Evolutionary conservation across 306 rosid genomes (phyloP).

Genomic region (Dalbergia oliveri): DNA sequence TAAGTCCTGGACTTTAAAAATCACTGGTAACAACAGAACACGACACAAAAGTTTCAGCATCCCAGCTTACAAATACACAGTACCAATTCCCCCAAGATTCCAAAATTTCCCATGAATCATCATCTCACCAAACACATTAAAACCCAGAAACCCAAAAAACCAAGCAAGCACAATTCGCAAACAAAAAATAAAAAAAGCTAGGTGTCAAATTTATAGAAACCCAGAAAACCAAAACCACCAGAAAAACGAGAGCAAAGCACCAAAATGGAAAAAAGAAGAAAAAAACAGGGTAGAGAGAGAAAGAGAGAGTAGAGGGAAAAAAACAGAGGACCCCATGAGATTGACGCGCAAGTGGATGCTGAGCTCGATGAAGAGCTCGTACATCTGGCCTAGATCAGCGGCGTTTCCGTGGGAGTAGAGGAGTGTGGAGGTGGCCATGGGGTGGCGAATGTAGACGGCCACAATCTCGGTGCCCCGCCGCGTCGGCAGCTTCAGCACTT

Average conservation of each 20-base stretch:
- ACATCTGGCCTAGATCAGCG: constrained; percentile 99
- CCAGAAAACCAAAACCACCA: constrained; percentile 22
- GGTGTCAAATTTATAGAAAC: constrained; percentile 21
- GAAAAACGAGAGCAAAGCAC: constrained; percentile 4
- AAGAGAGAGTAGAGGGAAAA: neutral
- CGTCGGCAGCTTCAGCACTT: constrained; percentile 76
- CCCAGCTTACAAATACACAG: constrained; percentile 31
- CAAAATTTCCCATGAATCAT: constrained; percentile 8
- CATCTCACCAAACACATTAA: constrained; percentile 1
- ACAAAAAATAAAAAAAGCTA: neutral
- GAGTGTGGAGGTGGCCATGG: constrained; percentile 87
- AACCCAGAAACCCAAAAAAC: constrained; percentile 30
- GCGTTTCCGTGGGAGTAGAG: constrained; percentile 98
- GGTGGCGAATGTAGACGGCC: constrained; percentile 83
- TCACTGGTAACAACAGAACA: constrained; percentile 1
- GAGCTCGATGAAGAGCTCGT: constrained; percentile 87
- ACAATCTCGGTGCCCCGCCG: constrained; percentile 84
- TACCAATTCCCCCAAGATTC: neutral
- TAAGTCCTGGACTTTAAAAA: neutral
- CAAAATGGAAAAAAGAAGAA: neutral
- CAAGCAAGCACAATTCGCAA: neutral
- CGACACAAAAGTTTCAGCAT: neutral
- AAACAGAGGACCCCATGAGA: constrained; percentile 79
- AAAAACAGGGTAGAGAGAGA: neutral
- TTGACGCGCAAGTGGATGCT: constrained; percentile 89